Percentiles rank a stretch among this genome's conserved stretches.
These are phyloP conservation scores for Closterium sp. DNA, from an alignment of 139 green algal genomes.

Conservation along the genomic window DNA sequence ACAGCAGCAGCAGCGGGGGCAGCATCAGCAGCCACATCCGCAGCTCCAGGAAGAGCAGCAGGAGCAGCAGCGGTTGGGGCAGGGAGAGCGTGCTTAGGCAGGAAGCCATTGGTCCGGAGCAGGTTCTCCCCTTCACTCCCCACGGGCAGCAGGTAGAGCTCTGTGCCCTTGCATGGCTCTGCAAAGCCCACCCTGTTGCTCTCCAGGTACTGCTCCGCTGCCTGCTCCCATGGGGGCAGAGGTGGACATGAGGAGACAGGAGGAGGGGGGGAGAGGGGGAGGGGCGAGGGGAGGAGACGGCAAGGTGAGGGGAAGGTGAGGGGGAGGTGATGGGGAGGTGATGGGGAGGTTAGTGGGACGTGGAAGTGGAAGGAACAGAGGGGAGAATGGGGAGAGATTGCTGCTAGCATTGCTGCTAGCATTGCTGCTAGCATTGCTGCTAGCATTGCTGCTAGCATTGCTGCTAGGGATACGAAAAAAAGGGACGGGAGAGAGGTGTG, in stretches of 20 bases:
- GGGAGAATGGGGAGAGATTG: neutral
- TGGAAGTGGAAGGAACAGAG: neutral
- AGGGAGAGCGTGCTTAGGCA: neutral
- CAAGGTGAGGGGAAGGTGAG: neutral
- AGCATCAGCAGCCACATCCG: neutral
- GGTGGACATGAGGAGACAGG: neutral
- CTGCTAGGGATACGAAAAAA: no score
- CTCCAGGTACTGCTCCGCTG: constrained; percentile 24
- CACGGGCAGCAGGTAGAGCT: constrained; percentile 22
- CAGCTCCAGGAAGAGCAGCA: neutral
- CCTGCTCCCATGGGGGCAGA: neutral
- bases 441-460: no score
- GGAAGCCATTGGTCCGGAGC: neutral
- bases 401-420: no score
- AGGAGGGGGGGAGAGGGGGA: neutral
- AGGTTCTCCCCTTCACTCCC: neutral
- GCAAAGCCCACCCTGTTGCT: constrained; percentile 29
- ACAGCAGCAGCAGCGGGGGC: neutral
- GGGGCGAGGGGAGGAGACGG: neutral
- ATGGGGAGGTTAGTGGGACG: neutral
- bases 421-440: no score
- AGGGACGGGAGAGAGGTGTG: no score
- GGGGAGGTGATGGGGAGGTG: neutral
- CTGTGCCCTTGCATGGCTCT: constrained; percentile 2
- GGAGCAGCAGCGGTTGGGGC: no score